Base-by-base conservation (phyloP, 441 rosid genomes). In the Capsella rubella region DNA sequence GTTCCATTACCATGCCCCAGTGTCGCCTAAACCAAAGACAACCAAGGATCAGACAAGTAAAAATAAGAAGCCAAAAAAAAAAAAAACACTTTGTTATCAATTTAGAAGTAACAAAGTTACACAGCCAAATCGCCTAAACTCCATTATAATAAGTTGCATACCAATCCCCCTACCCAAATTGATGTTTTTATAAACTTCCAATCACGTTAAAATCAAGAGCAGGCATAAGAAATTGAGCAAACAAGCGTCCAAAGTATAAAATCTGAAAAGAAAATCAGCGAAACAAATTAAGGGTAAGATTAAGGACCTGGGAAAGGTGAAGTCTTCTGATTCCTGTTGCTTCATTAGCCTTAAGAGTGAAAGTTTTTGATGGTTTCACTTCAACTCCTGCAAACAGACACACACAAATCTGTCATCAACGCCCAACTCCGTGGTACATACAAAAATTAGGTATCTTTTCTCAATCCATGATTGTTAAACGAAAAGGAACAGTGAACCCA, bases 321-420 rank as follows among this genome's bases (percentile, higher is more conserved):
- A 89, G 89, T 78, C 95, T 81, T 75, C 78, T 71, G 3, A 32
- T 58, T 59, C 16, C 67, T 12, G 52, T 29, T 3, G 55, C 4
- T 39, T 64, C 69, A 5, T 49, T 61, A 37, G 82, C 58, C 4
- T 46, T 45, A 28, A 82, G 92, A 47, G 85, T 74, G 80, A 85
- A 87, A 53, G 92, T 89, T 50, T 72, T 85, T 39, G 86, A 89
- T 4, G 92, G 85, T 64, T 84, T 90, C 79, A 90, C 92, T 79
- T 87, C 91, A 28, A 83, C 78, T 71, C 97, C 95, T 87, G 84
- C 77, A 77, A 66, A 67, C 31, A 21, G 25, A 67, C 39, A 34
- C 3, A 39, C 15, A 37, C 27, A 46, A 56, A 49, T 14, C 69
- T 5, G 28, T 56, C 37, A 64, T 31, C 6, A 63, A 49, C 47